Evolutionary conservation across 2,329 filamentous ascomycete species (phyloP).

Genomic region (Paracorniculantispora psalliotae): DNA sequence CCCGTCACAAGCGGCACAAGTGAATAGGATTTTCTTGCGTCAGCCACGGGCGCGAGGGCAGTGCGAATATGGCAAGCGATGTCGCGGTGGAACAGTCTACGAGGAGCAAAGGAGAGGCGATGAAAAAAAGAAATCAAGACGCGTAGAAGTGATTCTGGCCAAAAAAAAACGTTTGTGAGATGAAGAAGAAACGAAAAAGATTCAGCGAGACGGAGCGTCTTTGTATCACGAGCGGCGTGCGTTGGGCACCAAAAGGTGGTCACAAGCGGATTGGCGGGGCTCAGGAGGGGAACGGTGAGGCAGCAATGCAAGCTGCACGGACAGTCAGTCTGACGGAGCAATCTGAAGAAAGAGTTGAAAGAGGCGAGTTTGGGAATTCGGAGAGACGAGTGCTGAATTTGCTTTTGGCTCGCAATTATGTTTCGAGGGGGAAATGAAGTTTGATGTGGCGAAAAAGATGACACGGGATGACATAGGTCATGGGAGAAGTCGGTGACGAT

Average conservation of each 20-base stretch:
- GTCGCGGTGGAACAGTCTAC: slow-evolving; percentile 5
- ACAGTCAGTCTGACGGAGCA: not conserved
- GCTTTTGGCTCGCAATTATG: not conserved
- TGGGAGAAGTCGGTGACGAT: slow-evolving; percentile 11
- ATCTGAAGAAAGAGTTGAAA: not conserved
- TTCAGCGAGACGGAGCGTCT: not conserved
- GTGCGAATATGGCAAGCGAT: not conserved
- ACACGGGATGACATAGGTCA: slow-evolving; percentile 5
- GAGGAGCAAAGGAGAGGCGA: not conserved
- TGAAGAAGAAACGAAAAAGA: not conserved
- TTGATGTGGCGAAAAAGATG: slow-evolving; percentile 7
- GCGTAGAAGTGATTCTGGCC: not conserved
- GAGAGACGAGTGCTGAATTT: not conserved
- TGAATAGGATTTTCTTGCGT: not conserved
- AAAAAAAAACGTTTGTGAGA: not conserved
- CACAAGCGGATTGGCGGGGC: slow-evolving; percentile 12
- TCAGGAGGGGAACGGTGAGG: slow-evolving; percentile 8
- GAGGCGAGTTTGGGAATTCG: not conserved
- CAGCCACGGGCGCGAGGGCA: not conserved
- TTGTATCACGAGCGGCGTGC: slow-evolving; percentile 11
- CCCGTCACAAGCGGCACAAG: not conserved
- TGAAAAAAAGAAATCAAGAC: not conserved
- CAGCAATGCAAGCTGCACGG: slow-evolving; percentile 3
- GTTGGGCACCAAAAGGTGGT: slow-evolving; percentile 12
- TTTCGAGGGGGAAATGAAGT: not conserved